A percentile compares a stretch with the other conserved stretches of the same genome.
Conservation (phyloP, 495 filamentous ascomycete genomes). For the Aspergillus egyptiacus region DNA sequence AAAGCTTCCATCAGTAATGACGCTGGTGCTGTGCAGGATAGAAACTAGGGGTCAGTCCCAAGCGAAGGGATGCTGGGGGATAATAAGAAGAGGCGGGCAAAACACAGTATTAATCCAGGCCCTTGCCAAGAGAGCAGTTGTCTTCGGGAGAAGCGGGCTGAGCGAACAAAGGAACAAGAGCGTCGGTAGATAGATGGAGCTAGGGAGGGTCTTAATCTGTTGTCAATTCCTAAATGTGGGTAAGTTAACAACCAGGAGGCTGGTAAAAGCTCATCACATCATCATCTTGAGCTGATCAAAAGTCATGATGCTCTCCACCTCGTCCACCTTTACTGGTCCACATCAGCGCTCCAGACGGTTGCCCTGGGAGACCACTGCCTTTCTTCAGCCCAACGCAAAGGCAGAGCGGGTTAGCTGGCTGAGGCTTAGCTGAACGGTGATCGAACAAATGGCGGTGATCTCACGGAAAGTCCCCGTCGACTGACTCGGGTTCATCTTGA, state of each 20-base stretch:
- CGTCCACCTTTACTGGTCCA: constrained; percentile 7
- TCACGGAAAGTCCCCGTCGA: neutral
- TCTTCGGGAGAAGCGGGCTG: constrained; percentile 15
- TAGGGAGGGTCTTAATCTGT: constrained; percentile 10
- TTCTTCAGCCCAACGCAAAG: constrained; percentile 11
- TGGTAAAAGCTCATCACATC: neutral
- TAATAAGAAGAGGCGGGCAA: neutral
- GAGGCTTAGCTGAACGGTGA: constrained; percentile 8
- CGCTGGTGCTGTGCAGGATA: constrained; percentile 9
- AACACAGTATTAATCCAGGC: constrained; percentile 10
- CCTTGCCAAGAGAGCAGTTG: constrained; percentile 14
- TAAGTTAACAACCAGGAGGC: constrained; percentile 12
- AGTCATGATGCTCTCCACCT: constrained; percentile 14
- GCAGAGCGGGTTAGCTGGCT: neutral
- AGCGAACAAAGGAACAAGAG: neutral
- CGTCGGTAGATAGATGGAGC: constrained; percentile 7
- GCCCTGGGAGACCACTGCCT: constrained; percentile 10
- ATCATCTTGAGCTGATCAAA: constrained; percentile 10
- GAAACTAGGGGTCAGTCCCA: constrained; percentile 10
- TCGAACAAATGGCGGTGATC: neutral
- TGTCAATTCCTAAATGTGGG: constrained; percentile 9
- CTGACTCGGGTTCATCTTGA: too few species aligned
- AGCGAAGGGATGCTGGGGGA: neutral
- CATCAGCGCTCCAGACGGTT: constrained; percentile 12
- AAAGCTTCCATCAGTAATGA: constrained; percentile 72